A percentile compares a stretch with the other conserved stretches of the same genome.
Evolutionary conservation across 805 yeast species (phyloP).

Genomic region (Saturnispora ahearnii): DNA sequence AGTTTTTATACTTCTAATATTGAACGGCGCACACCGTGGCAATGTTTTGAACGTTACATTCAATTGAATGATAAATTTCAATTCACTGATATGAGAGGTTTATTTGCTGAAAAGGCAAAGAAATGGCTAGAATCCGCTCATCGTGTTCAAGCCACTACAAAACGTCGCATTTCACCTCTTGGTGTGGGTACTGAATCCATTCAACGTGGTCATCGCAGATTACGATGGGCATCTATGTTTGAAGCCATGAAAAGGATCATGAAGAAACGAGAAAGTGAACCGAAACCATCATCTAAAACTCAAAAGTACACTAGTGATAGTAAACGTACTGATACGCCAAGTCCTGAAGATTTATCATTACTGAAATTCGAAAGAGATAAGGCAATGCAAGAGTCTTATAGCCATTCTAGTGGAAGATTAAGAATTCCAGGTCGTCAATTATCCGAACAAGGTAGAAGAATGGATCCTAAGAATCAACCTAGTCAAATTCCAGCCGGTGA

Average conservation of each 20-base stretch:
- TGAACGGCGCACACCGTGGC: slow-evolving; percentile 97
- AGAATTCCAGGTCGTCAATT: slow-evolving; percentile 16
- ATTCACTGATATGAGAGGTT: slow-evolving; percentile 78
- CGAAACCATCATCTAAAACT: slow-evolving; percentile 43
- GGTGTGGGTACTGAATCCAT: slow-evolving; percentile 92
- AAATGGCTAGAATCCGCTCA: slow-evolving; percentile 90
- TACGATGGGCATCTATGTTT: slow-evolving; percentile 96
- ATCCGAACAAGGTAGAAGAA: slow-evolving; percentile 12
- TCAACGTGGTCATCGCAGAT: slow-evolving; percentile 83
- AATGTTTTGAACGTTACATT: slow-evolving; percentile 92
- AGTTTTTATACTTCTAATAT: slow-evolving; percentile 74
- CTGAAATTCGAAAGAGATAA: slow-evolving; percentile 81
- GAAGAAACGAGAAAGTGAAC: slow-evolving; percentile 77
- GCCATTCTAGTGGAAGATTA: slow-evolving; percentile 24
- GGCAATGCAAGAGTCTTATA: slow-evolving; percentile 67
- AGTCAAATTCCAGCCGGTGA: slow-evolving; percentile 5
- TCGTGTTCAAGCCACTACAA: slow-evolving; percentile 78
- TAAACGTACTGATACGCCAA: slow-evolving; percentile 43
- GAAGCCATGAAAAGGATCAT: slow-evolving; percentile 88
- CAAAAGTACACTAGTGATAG: slow-evolving; percentile 24
- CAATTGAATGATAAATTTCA: slow-evolving; percentile 87
- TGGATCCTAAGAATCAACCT: slow-evolving; percentile 9
- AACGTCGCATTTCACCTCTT: slow-evolving; percentile 80
- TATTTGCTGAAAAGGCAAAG: slow-evolving; percentile 73
- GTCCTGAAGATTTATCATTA: slow-evolving; percentile 78